These are phyloP conservation scores for Neurospora sp. DNA, from an alignment of 495 filamentous ascomycete genomes.

Conservation along the genomic window DNA sequence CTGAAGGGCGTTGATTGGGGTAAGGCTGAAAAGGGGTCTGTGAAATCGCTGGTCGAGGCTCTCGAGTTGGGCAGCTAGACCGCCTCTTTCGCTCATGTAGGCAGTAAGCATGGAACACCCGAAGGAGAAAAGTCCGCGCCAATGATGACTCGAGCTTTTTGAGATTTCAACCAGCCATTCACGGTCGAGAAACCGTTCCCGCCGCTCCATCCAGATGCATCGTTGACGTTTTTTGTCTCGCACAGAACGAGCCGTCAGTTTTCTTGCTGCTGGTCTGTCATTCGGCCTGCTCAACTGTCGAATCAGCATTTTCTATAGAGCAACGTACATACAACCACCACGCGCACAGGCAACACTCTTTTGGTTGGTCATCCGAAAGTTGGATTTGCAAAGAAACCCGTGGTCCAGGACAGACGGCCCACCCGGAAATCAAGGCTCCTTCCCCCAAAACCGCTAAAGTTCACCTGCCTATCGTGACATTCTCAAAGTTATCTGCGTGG, in stretches of 20 bases:
- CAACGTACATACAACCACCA: neutral
- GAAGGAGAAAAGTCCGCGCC: conserved; percentile 2
- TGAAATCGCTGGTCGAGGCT: conserved; percentile 22
- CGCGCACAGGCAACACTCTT: neutral
- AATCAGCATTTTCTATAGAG: neutral
- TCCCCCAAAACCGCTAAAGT: conserved; percentile 1
- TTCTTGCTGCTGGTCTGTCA: neutral
- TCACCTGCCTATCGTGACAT: neutral
- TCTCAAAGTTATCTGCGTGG: neutral
- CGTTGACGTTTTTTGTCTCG: neutral
- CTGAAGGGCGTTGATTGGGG: conserved; percentile 34
- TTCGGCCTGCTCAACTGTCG: neutral
- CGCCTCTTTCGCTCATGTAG: conserved; percentile 6
- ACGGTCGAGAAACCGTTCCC: neutral
- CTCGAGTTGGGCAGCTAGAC: conserved; percentile 17
- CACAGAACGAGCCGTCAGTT: neutral
- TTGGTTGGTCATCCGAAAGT: neutral
- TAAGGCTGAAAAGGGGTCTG: conserved; percentile 24
- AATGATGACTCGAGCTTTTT: neutral
- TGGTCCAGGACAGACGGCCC: neutral
- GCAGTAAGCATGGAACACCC: neutral
- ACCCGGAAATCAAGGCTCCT: neutral
- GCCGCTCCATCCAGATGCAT: neutral
- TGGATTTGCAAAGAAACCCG: neutral
- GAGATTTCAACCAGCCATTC: neutral